A percentile compares a stretch with the other conserved stretches of the same genome.
These are phyloP conservation scores for Boletellus emodensis DNA, from an alignment of 768 basidiomycete species.

Conservation along the genomic window DNA sequence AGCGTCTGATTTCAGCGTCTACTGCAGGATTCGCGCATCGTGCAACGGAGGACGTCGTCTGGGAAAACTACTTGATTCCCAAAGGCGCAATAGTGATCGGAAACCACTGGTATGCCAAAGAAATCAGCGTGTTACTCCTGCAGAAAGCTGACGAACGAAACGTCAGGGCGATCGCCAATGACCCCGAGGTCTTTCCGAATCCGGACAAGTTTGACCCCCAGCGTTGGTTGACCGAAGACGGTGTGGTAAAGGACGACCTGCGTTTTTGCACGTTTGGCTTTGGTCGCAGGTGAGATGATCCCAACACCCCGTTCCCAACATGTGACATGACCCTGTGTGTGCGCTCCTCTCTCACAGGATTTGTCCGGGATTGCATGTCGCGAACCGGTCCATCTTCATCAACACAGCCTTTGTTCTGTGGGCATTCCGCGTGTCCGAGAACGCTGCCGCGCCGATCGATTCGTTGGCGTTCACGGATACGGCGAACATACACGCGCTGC, in stretches of 20 bases:
- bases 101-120: constrained; percentile 29
- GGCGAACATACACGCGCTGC: constrained; percentile 4
- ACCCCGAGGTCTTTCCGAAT: constrained; percentile 50
- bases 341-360: neutral
- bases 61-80: constrained; percentile 38
- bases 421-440: constrained; percentile 52
- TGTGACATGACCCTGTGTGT: neutral
- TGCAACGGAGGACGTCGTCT: constrained; percentile 53
- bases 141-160: neutral
- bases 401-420: constrained; percentile 60
- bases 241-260: constrained; percentile 24
- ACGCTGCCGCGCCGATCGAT: constrained; percentile 52
- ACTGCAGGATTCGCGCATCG: constrained; percentile 54
- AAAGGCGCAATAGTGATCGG: constrained; percentile 36
- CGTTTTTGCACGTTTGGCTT: constrained; percentile 34
- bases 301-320: neutral
- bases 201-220: constrained; percentile 53
- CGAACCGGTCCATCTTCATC: constrained; percentile 49
- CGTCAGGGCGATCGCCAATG: constrained; percentile 41
- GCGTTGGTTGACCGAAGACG: constrained; percentile 41
- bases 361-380: constrained; percentile 35
- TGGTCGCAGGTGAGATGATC: constrained; percentile 23
- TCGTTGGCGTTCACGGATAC: constrained; percentile 49
- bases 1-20: constrained; percentile 8
- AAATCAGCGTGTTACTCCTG: too few species aligned